These are phyloP conservation scores for Exophiala lecanii-corni DNA, from an alignment of 2,329 filamentous ascomycete species.

Conservation along the genomic window DNA sequence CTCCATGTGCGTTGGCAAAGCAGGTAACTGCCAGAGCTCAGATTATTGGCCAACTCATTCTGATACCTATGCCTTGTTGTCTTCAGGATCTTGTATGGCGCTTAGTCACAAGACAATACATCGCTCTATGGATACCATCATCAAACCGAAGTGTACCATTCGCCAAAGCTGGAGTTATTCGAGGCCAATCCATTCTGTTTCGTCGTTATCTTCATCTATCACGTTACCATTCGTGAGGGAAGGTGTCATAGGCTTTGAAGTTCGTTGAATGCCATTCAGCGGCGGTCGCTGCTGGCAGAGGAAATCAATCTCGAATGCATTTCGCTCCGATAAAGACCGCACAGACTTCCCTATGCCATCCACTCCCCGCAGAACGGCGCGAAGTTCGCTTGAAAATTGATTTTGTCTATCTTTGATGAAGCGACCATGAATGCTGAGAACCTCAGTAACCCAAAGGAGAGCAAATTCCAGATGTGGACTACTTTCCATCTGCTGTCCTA, in stretches of 20 bases:
- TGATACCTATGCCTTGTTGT: no score
- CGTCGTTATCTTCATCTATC: slow-evolving; percentile 11
- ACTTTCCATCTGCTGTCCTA: slow-evolving; percentile 81
- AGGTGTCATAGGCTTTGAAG: not conserved
- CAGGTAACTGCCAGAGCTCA: no score
- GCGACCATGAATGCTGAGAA: slow-evolving; percentile 75
- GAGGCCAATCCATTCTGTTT: slow-evolving; percentile 24
- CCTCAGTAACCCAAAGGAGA: slow-evolving; percentile 80
- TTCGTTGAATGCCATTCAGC: slow-evolving; percentile 1
- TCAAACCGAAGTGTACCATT: no score
- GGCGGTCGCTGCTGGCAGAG: slow-evolving; percentile 19
- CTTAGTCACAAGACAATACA: no score
- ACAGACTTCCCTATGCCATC: slow-evolving; percentile 53
- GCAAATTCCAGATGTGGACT: slow-evolving; percentile 94
- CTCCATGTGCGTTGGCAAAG: no score
- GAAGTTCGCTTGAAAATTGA: slow-evolving; percentile 76
- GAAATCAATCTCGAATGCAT: slow-evolving; percentile 29
- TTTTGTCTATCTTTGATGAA: slow-evolving; percentile 77
- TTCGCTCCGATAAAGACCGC: slow-evolving; percentile 30
- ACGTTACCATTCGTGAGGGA: slow-evolving; percentile 4
- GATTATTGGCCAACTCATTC: no score
- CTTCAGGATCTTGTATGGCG: no score
- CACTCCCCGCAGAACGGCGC: slow-evolving; percentile 76
- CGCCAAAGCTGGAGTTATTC: slow-evolving; percentile 17
- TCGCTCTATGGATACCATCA: no score